Base-by-base conservation (phyloP, 768 basidiomycete species). In the Macrolepiota albuminosa region DNA sequence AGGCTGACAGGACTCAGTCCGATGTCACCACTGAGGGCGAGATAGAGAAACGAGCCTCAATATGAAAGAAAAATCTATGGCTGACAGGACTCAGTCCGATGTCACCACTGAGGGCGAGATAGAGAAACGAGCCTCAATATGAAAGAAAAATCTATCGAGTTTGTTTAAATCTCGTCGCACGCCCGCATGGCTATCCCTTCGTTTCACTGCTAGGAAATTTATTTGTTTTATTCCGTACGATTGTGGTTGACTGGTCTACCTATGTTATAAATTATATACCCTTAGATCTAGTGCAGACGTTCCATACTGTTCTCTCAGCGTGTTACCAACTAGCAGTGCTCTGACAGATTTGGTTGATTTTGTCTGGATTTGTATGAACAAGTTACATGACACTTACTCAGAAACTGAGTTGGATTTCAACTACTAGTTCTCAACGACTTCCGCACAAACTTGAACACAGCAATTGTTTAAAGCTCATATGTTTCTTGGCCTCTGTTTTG, bases 21-120 rank as follows among this genome's bases (percentile, higher is more conserved):
- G 37, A 40, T 18, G 24, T 16, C 29, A 21, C 26, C 36, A 5
- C 4, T 11, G 53, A 7, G 29, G 24, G 26, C 45, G 45, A 40
- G n/a, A 21, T n/a, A 24, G 58, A 48, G 46, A 59, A 59, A 59
- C 48, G 45, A n/a, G 36, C 21, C n/a, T 56, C 33, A 34, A 7
- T 39, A 1, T 43, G 8, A n/a, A 45, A 31, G 3, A 26, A 45
- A 24, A 24, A 21, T 21, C 26, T 61, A 26, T 45, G 21, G 14
- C 2, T 21, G 52, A 59, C 1, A 45, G n/a, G 4, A 47, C 31
- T 6, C 58, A 36, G 10, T 49, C 39, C 9, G 37, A 40, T 18
- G 24, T 16, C 29, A 21, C 26, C 36, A 5, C 4, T 11, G 46
- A 7, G 29, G 24, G 26, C 45, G 45, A 40, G n/a, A 21, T n/a